A percentile compares a stretch with the other conserved stretches of the same genome.
phyloP scores from a whole-genome alignment of 2,329 filamentous ascomycete genomes.

The Escovopsis weberi region DNA sequence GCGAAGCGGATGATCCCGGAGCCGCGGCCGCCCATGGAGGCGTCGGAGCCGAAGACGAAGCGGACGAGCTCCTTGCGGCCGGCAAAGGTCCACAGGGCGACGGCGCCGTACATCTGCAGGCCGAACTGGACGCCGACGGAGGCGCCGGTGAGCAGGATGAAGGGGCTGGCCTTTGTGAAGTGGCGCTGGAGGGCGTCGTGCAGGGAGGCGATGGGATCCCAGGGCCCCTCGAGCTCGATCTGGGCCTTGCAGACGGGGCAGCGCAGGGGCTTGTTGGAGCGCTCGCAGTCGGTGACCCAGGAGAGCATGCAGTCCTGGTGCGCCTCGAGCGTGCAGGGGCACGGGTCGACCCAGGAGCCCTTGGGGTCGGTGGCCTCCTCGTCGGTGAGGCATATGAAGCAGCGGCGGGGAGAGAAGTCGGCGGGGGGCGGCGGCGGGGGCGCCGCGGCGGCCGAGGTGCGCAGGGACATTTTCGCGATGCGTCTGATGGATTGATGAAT shows the following conservation, averaged over 20 bases:
- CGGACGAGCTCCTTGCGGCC: slow-evolving; percentile 29
- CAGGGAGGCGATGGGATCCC: slow-evolving; percentile 55
- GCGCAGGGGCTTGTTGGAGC: slow-evolving; percentile 47
- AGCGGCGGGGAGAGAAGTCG: slow-evolving; percentile 26
- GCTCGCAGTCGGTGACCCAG: slow-evolving; percentile 86
- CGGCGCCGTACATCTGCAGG: slow-evolving; percentile 37
- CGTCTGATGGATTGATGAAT: too few relatives aligned
- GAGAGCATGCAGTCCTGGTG: slow-evolving; percentile 82
- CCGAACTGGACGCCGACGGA: slow-evolving; percentile 34
- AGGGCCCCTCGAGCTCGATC: slow-evolving; percentile 62
- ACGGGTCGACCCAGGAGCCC: slow-evolving; percentile 67
- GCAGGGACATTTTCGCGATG: too few relatives aligned
- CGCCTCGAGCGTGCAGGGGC: slow-evolving; percentile 77
- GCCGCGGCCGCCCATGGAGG: slow-evolving; percentile 13
- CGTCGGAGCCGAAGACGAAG: slow-evolving; percentile 26
- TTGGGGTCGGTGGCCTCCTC: slow-evolving; percentile 34
- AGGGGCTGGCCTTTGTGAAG: slow-evolving; percentile 41
- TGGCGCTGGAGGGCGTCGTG: slow-evolving; percentile 42
- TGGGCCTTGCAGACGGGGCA: slow-evolving; percentile 84
- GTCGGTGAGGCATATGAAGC: slow-evolving; percentile 50
- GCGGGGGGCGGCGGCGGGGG: slow-evolving; percentile 5
- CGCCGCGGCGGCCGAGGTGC: too few relatives aligned
- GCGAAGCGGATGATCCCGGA: slow-evolving; percentile 12
- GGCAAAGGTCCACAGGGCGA: slow-evolving; percentile 36
- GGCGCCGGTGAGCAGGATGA: slow-evolving; percentile 50